Base-by-base conservation (phyloP, 805 yeast genomes). In the Wickerhamomyces tratensis region DNA sequence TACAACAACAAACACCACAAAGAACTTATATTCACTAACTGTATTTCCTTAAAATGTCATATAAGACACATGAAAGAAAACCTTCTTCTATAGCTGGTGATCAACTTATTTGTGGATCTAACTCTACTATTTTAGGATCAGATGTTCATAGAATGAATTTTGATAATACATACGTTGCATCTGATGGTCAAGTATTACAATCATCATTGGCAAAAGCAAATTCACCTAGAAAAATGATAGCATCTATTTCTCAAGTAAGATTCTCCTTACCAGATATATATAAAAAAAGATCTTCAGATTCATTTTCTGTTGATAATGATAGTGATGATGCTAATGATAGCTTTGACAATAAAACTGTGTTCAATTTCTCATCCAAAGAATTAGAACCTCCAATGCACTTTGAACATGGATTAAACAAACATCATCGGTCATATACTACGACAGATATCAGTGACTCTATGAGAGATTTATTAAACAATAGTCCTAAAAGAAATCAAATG, bases 1-100 rank as follows among this genome's bases (percentile, higher is more conserved):
- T 20, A 20, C 20, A 20, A 20, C 20, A 20, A 20, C 20, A 20
- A 20, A 20, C 20, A 20, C 20, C 20, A 20, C 20, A 20, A 20
- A 20, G 20, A 4, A 27, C 2, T 4, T 27, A 27, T 27, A 31
- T 4, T 12, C n/a, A 31, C 7, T 11, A 31, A 6, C 6, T 3
- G 3, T 9, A 12, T 8, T 31, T 11, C 3, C 13, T 12, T 31
- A 31, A 2, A 11, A 31, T 31, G 34, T 12, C 14, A 6, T 31
- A 12, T 12, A 31, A 31, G n/a, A 11, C 34, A 1, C 60, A 54
- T 35, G 50, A 41, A 41, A 42, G 57, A 38, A 48, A 57, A 41
- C 58, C 58, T n/a, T 54, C 60, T 2, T 56, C 60, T 12, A 47
- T 56, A 11, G 53, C 54, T 1, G 46, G 52, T 0, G 56, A 49